Conservation (phyloP, 176 grass and related monocot genomes). For the bread wheat (Triticum aestivum) region DNA sequence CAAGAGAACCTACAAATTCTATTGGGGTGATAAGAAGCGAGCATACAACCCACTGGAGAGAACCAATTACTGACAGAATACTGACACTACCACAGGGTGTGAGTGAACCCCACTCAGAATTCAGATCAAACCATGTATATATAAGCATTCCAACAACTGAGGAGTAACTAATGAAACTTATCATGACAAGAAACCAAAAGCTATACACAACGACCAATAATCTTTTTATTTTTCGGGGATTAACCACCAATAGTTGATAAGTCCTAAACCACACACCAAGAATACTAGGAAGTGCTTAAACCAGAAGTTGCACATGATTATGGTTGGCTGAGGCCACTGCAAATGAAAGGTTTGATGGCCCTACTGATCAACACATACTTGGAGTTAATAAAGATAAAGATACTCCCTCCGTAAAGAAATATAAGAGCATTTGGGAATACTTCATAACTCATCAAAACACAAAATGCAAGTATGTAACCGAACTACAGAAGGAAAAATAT, state of each 20-base stretch:
- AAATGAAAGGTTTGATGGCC: background rate
- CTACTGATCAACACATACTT: background rate
- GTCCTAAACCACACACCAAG: too few species aligned
- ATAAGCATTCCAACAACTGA: background rate
- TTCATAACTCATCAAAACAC: constrained; percentile 9
- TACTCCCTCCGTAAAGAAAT: too few species aligned
- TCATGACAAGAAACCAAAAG: background rate
- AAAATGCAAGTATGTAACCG: background rate
- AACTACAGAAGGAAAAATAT: background rate
- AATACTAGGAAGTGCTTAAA: too few species aligned
- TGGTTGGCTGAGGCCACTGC: too few species aligned
- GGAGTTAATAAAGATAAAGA: background rate
- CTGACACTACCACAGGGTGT: background rate
- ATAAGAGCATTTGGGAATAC: background rate
- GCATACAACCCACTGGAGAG: background rate
- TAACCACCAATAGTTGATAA: too few species aligned
- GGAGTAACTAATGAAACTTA: background rate
- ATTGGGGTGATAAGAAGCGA: background rate
- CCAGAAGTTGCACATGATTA: too few species aligned
- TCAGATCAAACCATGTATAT: background rate
- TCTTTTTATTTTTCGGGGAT: too few species aligned
- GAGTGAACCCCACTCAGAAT: background rate
- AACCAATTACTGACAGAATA: background rate
- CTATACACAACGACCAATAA: too few species aligned
- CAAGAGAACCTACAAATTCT: background rate